Conservation (phyloP, 1,139 yeast species). For the Yamadazyma songkhlaensis region DNA sequence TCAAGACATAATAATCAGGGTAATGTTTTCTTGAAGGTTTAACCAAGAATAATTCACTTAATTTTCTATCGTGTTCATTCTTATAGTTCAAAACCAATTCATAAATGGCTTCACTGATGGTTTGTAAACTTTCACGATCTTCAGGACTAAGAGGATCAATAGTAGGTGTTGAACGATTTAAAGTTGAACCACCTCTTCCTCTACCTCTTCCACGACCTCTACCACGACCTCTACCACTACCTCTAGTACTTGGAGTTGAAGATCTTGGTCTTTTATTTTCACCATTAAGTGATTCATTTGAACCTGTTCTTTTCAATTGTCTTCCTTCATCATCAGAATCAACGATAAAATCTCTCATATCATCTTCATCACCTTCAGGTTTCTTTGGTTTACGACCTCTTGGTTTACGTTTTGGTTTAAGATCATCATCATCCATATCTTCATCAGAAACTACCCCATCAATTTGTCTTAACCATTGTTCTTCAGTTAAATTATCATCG, state of each 20-base stretch:
- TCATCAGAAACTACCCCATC: slow-evolving; percentile 46
- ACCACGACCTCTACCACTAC: slow-evolving; percentile 23
- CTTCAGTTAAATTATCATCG: slow-evolving; percentile 73
- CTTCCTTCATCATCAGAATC: slow-evolving; percentile 13
- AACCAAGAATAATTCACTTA: slow-evolving; percentile 62
- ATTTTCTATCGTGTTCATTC: slow-evolving; percentile 39
- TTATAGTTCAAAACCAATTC: slow-evolving; percentile 41
- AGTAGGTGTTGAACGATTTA: slow-evolving; percentile 34
- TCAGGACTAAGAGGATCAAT: slow-evolving; percentile 40
- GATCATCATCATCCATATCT: slow-evolving; percentile 24
- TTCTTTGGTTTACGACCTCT: slow-evolving; percentile 24
- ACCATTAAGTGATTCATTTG: neutral
- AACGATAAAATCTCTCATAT: slow-evolving; percentile 14
- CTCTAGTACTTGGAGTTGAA: slow-evolving; percentile 24
- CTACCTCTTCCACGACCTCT: slow-evolving; percentile 21
- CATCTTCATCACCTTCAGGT: slow-evolving; percentile 6
- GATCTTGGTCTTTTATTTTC: slow-evolving; percentile 26
- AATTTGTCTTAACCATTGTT: slow-evolving; percentile 69
- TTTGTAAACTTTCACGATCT: slow-evolving; percentile 41
- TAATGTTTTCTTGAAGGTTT: slow-evolving; percentile 72
- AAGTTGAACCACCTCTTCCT: slow-evolving; percentile 26
- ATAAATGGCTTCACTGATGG: slow-evolving; percentile 41
- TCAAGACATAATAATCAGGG: slow-evolving; percentile 84
- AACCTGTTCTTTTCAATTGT: slow-evolving; percentile 17
- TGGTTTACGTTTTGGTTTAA: slow-evolving; percentile 22